A percentile compares a stretch with the other conserved stretches of the same genome.
Conservation (phyloP, 306 rosid species). For the Leucaena leucocephala region DNA sequence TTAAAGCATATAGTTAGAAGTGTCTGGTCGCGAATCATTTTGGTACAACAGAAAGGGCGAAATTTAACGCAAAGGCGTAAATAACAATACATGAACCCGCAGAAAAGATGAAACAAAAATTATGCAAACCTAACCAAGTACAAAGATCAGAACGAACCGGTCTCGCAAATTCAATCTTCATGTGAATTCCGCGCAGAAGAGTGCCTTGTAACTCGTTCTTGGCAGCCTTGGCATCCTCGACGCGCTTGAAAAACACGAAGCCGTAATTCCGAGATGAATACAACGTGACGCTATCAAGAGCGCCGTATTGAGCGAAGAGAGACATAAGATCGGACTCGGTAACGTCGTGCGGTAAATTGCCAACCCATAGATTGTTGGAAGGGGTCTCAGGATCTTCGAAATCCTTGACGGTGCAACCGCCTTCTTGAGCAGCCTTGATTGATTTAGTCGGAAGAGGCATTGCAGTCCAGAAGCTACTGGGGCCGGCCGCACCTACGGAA, state of each 20-base stretch:
- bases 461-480: conserved; percentile 6
- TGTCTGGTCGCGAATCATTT: background rate
- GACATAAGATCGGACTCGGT: conserved; percentile 80
- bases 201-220: conserved; percentile 71
- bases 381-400: conserved; percentile 56
- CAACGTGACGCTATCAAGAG: conserved; percentile 80
- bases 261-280: conserved; percentile 86
- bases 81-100: conserved; percentile 34
- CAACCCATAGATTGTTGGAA: conserved; percentile 92
- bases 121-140: conserved; percentile 44
- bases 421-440: conserved; percentile 36
- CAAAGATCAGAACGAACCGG: conserved; percentile 80
- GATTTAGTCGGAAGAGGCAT: conserved; percentile 72
- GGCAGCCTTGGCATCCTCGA: conserved; percentile 88
- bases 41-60: background rate
- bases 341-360: conserved; percentile 76
- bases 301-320: conserved; percentile 76
- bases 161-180: conserved; percentile 83
- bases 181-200: conserved; percentile 49
- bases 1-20: background rate
- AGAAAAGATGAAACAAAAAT: conserved; percentile 11
- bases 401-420: conserved; percentile 13
- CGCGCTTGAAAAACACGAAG: conserved; percentile 66
- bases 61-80: conserved; percentile 8
- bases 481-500: background rate